A percentile compares a stretch with the other conserved stretches of the same genome.
These are phyloP conservation scores for Celoporthe dispersa DNA, from an alignment of 2,329 filamentous ascomycete genomes.

Conservation along the genomic window DNA sequence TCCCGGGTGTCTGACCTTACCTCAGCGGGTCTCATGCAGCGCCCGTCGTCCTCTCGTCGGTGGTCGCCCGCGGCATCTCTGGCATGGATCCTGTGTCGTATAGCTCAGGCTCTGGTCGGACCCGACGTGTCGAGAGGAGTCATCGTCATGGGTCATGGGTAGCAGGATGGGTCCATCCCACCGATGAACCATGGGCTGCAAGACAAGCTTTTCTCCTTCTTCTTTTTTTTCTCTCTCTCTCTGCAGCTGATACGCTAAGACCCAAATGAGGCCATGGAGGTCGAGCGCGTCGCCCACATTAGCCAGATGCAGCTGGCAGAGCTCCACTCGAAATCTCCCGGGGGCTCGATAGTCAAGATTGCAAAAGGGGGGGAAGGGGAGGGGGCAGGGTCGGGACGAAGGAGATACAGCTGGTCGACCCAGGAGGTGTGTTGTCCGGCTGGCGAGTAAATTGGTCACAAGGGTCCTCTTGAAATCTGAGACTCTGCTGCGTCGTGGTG, in stretches of 20 bases:
- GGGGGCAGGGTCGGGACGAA: neutral
- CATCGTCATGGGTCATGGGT: neutral
- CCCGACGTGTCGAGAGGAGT: neutral
- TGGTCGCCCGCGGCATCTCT: neutral
- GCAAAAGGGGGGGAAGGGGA: neutral
- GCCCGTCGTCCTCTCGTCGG: neutral
- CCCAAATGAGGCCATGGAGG: neutral
- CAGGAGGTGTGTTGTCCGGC: neutral
- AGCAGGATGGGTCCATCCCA: neutral
- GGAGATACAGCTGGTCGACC: neutral
- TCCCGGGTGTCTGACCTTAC: neutral
- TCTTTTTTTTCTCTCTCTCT: neutral
- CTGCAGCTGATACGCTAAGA: constrained; percentile 14
- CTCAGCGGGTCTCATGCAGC: neutral
- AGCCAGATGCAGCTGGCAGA: constrained; percentile 21
- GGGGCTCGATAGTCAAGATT: constrained; percentile 9
- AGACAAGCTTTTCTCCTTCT: neutral
- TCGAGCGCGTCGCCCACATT: constrained; percentile 16
- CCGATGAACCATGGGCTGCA: neutral
- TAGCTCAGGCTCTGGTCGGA: neutral
- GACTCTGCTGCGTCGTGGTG: neutral
- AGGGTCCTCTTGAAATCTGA: neutral
- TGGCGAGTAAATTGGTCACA: neutral
- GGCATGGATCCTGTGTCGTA: neutral
- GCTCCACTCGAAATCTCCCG: constrained; percentile 11